Base-by-base conservation (phyloP, 2,329 filamentous ascomycete species). In the Ophiocordyceps camponoti-saundersi region DNA sequence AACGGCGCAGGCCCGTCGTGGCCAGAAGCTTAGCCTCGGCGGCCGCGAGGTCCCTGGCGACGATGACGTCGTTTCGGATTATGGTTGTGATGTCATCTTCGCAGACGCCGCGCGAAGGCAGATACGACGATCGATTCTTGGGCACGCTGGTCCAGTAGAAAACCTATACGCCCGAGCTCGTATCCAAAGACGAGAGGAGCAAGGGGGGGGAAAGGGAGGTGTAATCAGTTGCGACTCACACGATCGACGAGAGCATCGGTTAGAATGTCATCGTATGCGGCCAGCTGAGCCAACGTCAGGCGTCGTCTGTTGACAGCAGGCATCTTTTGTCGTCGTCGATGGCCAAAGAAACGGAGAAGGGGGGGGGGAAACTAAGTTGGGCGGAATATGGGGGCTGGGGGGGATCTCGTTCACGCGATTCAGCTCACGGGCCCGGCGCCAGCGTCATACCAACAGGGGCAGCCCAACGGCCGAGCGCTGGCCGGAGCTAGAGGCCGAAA, bases 61-160 rank as follows among this genome's bases (percentile, higher is more conserved):
- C 68, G 50, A 95, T 77, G 15, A 93, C 74, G 56, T 85, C 68
- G 6, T 68, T 66, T 55, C 79, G 77, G 8, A 82, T 67, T 47
- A 81, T 76, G 52, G 75, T 71, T 44, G 72, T 62, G 36, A 83
- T 74, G 42, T 78, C 76, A 47, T 75, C 71, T 55, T 80, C 74
- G 47, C 76, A 78, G 45, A 96, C 71, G 40, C 86, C 86, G 51
- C 92, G 81, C 7, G 84, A 87, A 1, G 87, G 75, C 56, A 85
- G 84, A 63, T 94, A 96, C 47, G 85, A 86, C 48, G 79, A 80
- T 50, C 85, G 81, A 58, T 96, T 95, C 66, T 98, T 98, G 53
- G 90, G 89, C 49, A 95, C 95, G 4, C 78, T 85, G 6, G 90
- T 90, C 90, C 92, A 96, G 70, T 92, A 98, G 65, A 85, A 95